Conservation (phyloP, 1,284 basidiomycete species). For the Lentinus polychrous region DNA sequence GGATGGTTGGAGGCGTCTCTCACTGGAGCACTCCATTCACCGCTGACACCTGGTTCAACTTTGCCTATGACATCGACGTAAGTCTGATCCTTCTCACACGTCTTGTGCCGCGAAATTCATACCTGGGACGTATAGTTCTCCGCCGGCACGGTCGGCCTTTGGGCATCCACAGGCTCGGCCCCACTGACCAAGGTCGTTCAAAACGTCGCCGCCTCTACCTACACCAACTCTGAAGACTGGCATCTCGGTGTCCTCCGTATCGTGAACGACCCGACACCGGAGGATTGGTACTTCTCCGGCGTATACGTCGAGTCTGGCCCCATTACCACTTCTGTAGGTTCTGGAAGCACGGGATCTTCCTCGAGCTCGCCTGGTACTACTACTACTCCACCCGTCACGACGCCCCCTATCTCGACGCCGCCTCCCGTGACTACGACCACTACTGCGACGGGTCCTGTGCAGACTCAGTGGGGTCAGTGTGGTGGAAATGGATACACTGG, state of each 20-base stretch:
- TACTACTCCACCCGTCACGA: conserved; percentile 13
- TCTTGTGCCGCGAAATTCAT: neutral
- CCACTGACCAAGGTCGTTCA: conserved; percentile 45
- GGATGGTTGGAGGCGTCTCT: conserved; percentile 40
- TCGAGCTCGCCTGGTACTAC: conserved; percentile 20
- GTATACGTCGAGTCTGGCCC: conserved; percentile 51
- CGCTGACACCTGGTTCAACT: conserved; percentile 57
- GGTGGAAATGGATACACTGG: conserved; percentile 45
- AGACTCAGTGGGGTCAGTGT: conserved; percentile 47
- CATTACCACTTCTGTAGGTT: conserved; percentile 45
- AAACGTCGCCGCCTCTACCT: conserved; percentile 43
- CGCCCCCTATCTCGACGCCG: conserved; percentile 14
- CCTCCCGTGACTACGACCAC: conserved; percentile 25
- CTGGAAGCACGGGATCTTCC: conserved; percentile 21
- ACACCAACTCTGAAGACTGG: conserved; percentile 58
- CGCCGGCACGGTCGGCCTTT: conserved; percentile 48
- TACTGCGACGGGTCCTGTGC: conserved; percentile 32
- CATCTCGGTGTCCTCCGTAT: conserved; percentile 58
- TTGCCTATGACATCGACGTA: conserved; percentile 55
- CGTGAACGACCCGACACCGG: conserved; percentile 36
- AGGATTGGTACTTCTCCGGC: conserved; percentile 56
- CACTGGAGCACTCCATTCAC: conserved; percentile 49
- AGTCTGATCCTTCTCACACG: conserved; percentile 11
- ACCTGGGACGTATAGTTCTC: conserved; percentile 34
- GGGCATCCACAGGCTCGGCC: conserved; percentile 44